These are phyloP conservation scores for Fusarium continuum DNA, from an alignment of 2,329 filamentous ascomycete species.

Conservation along the genomic window DNA sequence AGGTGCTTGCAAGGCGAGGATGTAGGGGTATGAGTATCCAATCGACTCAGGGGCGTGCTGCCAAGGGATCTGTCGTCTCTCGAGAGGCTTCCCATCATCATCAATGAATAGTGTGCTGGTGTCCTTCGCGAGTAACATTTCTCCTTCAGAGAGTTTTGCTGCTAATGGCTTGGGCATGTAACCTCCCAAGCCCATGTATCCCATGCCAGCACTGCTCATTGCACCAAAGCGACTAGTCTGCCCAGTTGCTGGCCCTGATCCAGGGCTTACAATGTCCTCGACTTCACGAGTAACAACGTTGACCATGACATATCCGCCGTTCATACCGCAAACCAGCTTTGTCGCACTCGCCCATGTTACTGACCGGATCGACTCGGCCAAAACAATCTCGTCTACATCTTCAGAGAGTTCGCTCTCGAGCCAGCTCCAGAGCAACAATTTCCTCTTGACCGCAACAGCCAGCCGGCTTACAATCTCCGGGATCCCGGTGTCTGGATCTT, in stretches of 20 bases:
- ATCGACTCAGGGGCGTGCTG: conserved; percentile 85
- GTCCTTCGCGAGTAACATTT: conserved; percentile 95
- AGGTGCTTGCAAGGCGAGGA: conserved; percentile 84
- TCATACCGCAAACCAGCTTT: conserved; percentile 88
- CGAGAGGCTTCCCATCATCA: conserved; percentile 79
- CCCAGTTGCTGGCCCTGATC: conserved; percentile 69
- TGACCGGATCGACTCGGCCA: conserved; percentile 85
- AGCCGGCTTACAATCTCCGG: conserved; percentile 92
- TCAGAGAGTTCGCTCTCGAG: conserved; percentile 87
- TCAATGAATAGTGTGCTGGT: conserved; percentile 95
- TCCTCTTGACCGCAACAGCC: conserved; percentile 91
- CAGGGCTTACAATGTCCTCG: conserved; percentile 81
- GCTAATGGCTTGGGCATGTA: conserved; percentile 92
- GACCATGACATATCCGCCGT: conserved; percentile 88
- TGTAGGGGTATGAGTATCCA: conserved; percentile 96
- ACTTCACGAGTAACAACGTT: conserved; percentile 79
- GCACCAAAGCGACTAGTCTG: conserved; percentile 82
- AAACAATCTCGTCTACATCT: conserved; percentile 77
- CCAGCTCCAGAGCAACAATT: conserved; percentile 93
- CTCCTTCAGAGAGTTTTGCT: conserved; percentile 80
- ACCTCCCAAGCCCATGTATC: conserved; percentile 93
- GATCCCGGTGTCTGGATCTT: conserved; percentile 85
- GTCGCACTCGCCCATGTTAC: conserved; percentile 91
- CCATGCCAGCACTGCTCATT: conserved; percentile 87
- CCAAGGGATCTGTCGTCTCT: conserved; percentile 93